phyloP scores from a whole-genome alignment of 1,139 yeast species.

The Hyphopichia wangnamkhiaoensis region DNA sequence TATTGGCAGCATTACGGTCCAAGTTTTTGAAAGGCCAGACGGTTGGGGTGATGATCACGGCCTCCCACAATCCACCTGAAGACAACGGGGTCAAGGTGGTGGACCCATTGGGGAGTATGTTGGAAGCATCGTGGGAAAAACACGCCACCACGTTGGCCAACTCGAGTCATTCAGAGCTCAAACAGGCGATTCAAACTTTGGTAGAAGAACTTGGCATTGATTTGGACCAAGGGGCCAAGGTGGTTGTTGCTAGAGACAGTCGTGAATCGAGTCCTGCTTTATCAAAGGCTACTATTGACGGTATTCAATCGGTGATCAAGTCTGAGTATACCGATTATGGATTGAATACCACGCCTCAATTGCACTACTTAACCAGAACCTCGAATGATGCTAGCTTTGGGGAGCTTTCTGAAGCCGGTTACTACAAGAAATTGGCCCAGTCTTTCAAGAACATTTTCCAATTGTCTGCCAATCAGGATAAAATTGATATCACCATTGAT shows the following conservation, averaged over 20 bases:
- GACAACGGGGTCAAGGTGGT: slow-evolving; percentile 97
- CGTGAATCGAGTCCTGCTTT: slow-evolving; percentile 77
- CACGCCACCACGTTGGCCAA: slow-evolving; percentile 84
- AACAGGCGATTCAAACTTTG: slow-evolving; percentile 25
- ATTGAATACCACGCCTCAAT: slow-evolving; percentile 87
- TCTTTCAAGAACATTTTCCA: slow-evolving; percentile 36
- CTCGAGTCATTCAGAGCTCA: slow-evolving; percentile 44
- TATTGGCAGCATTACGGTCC: slow-evolving; percentile 81
- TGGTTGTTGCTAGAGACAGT: slow-evolving; percentile 69
- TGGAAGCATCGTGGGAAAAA: slow-evolving; percentile 80
- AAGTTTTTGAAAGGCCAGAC: slow-evolving; percentile 65
- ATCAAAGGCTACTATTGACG: slow-evolving; percentile 64
- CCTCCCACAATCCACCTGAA: slow-evolving; percentile 92
- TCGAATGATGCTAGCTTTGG: slow-evolving; percentile 69
- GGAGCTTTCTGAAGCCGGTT: slow-evolving; percentile 64
- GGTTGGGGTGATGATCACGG: slow-evolving; percentile 93
- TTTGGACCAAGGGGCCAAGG: slow-evolving; percentile 33
- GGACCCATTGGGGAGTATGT: slow-evolving; percentile 94
- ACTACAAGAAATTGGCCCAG: slow-evolving; percentile 61
- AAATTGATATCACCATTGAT: slow-evolving; percentile 64
- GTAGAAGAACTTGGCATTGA: slow-evolving; percentile 41
- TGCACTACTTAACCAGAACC: slow-evolving; percentile 82
- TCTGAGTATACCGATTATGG: slow-evolving; percentile 60
- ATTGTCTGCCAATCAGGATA: slow-evolving; percentile 19
- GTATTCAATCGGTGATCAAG: slow-evolving; percentile 51